These are phyloP conservation scores for Diaporthe citri DNA, from an alignment of 2,329 filamentous ascomycete genomes.

Conservation along the genomic window DNA sequence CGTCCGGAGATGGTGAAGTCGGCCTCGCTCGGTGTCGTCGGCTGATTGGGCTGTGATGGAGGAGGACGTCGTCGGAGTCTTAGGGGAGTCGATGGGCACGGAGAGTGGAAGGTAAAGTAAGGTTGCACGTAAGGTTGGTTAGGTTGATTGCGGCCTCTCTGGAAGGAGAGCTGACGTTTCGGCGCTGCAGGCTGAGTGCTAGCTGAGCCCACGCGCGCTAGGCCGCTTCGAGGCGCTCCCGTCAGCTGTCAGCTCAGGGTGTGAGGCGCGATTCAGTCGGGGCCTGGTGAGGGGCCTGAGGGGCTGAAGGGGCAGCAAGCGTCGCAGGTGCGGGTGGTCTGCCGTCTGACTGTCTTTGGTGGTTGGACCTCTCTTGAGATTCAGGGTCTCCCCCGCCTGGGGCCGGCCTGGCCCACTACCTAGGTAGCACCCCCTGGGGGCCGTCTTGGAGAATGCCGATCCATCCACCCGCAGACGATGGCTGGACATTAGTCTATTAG, in stretches of 20 bases:
- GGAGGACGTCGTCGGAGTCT: not conserved
- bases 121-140: not conserved
- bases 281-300: not conserved
- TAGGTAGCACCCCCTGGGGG: constrained; percentile 2
- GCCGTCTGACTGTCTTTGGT: not conserved
- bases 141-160: constrained; percentile 10
- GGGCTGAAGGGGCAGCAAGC: not conserved
- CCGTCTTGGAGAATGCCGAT: constrained; percentile 6
- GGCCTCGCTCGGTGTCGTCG: not conserved
- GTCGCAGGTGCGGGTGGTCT: constrained; percentile 14
- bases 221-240: not conserved
- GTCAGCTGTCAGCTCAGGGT: constrained; percentile 20
- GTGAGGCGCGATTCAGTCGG: constrained; percentile 18
- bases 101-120: constrained; percentile 2
- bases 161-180: constrained; percentile 27
- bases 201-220: constrained; percentile 12
- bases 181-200: constrained; percentile 3
- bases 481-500: not conserved
- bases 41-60: constrained; percentile 3
- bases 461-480: constrained; percentile 4
- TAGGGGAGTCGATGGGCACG: not conserved
- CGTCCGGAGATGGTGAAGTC: not conserved
- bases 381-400: constrained; percentile 30
- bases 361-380: constrained; percentile 6
- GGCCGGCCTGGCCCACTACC: not conserved